A percentile compares a stretch with the other conserved stretches of the same genome.
phyloP scores from a whole-genome alignment of 495 filamentous ascomycete genomes.

The Penicillium macrosclerotiorum region DNA sequence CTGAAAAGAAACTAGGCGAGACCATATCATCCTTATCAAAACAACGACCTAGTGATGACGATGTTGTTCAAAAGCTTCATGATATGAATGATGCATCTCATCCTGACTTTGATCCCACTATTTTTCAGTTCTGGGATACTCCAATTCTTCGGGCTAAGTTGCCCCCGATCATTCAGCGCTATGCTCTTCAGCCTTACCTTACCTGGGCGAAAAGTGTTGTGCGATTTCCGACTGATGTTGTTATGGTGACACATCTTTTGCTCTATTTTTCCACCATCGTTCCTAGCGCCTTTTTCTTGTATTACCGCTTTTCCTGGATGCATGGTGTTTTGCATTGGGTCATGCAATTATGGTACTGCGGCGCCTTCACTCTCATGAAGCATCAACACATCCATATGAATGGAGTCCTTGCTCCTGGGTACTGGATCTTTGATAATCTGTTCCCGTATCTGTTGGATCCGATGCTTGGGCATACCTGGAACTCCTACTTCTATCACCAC shows the following conservation, averaged over 20 bases:
- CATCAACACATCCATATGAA: slow-evolving; percentile 80
- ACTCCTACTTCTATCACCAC: slow-evolving; percentile 81
- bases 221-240: slow-evolving; percentile 63
- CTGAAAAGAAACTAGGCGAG: slow-evolving; percentile 13
- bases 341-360: slow-evolving; percentile 62
- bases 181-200: slow-evolving; percentile 56
- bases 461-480: slow-evolving; percentile 79
- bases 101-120: slow-evolving; percentile 51
- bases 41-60: slow-evolving; percentile 18
- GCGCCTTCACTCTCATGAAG: slow-evolving; percentile 75
- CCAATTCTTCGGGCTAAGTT: slow-evolving; percentile 34
- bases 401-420: slow-evolving; percentile 58
- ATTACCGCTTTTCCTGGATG: slow-evolving; percentile 58
- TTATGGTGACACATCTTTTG: slow-evolving; percentile 74
- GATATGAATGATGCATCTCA: slow-evolving; percentile 51
- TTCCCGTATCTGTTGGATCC: slow-evolving; percentile 77
- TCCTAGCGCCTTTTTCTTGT: slow-evolving; percentile 64
- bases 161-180: slow-evolving; percentile 37
- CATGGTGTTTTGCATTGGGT: slow-evolving; percentile 63
- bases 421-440: slow-evolving; percentile 50
- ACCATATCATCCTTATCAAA: slow-evolving; percentile 15
- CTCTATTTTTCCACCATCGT: slow-evolving; percentile 67
- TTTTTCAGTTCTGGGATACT: slow-evolving; percentile 52
- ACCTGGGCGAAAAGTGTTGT: slow-evolving; percentile 52
- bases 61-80: slow-evolving; percentile 41